These are phyloP conservation scores for Saturnispora bothae DNA, from an alignment of 805 yeast genomes.

Conservation along the genomic window DNA sequence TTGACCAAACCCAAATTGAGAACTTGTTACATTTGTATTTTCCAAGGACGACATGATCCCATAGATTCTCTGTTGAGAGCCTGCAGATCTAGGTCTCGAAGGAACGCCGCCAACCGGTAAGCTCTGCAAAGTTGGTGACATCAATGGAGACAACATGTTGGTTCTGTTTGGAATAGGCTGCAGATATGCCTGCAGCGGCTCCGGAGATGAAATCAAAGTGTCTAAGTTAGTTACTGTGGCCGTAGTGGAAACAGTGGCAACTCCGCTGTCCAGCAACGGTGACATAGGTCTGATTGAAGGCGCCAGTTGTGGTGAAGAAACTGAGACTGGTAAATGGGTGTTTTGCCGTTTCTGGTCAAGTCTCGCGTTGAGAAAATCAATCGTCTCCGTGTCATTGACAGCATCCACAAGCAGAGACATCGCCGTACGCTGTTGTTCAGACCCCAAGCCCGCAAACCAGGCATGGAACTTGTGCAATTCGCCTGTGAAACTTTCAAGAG, in stretches of 20 bases:
- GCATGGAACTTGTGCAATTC: slow-evolving; percentile 36
- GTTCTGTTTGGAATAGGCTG: no score
- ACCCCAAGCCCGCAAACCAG: slow-evolving; percentile 37
- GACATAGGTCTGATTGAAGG: slow-evolving; percentile 25
- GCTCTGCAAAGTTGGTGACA: no score
- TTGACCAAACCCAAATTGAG: slow-evolving; percentile 6
- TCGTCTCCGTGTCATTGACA: slow-evolving; percentile 34
- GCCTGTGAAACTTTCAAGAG: slow-evolving; percentile 27
- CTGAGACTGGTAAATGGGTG: slow-evolving; percentile 11
- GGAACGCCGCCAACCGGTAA: no score
- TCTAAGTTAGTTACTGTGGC: no score
- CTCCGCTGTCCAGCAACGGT: neutral
- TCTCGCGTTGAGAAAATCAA: slow-evolving; percentile 6
- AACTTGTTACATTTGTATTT: no score
- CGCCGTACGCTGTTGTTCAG: slow-evolving; percentile 37
- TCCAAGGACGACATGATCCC: no score
- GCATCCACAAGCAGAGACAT: slow-evolving; percentile 38
- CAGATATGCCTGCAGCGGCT: no score
- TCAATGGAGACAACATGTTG: no score
- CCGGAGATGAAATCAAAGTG: no score
- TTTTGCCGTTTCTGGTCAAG: neutral
- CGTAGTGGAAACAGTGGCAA: no score
- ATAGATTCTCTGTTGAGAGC: no score
- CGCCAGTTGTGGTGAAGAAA: slow-evolving; percentile 18
- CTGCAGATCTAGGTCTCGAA: no score